Evolutionary conservation across 495 filamentous ascomycete species (phyloP), one percentile per base, ranked within the genome.

Genomic region (Chaetomidium leptoderma): DNA sequence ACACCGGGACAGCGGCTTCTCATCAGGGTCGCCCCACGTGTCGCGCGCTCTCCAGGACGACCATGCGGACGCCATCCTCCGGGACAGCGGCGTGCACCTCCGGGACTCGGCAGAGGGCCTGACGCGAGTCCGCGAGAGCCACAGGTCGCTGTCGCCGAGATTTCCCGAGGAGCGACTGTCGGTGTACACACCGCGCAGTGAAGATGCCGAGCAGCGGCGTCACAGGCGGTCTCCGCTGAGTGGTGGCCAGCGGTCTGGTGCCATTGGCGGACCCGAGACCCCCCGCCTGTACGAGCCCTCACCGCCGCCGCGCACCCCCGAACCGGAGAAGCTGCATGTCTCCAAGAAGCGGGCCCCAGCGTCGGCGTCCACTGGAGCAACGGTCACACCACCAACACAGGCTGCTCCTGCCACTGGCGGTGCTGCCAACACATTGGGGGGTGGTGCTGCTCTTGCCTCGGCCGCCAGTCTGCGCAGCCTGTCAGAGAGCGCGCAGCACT

Each of bases 1-100:
- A n/a, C 74, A 80, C 60, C 64, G 78, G 21, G 79, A 83, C 63
- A 81, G 79, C 54, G 77, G 70, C 0, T 73, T 80, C 52, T 61
- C 68, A 17, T 66, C 67, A 0, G 73, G 65, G 35, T 77, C 76
- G n/a, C 74, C 78, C 27, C 67, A 69, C 48, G 66, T 66, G n/a
- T 61, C 68, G 32, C 68, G 65, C 30, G 65, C 58, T 42, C 60
- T 61, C n/a, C 53, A 32, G 16, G 59, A 58, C 45, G 68, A 51
- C 26, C 64, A 66, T 35, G 59, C 70, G 49, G 64, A 75, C 24
- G 63, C 66, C 27, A 44, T 67, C 29, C 77, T 69, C 29, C 78
- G 78, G 1, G 80, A 83, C 57, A 82, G 80, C 65, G 80, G 78
- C 33, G 72, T 82, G 19, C 73, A 81, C 62, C 66, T 79, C n/a